Evolutionary conservation across 352 stramenopile species (phyloP), one percentile per base, ranked within the genome.

Genomic region (Phytophthora pini): DNA sequence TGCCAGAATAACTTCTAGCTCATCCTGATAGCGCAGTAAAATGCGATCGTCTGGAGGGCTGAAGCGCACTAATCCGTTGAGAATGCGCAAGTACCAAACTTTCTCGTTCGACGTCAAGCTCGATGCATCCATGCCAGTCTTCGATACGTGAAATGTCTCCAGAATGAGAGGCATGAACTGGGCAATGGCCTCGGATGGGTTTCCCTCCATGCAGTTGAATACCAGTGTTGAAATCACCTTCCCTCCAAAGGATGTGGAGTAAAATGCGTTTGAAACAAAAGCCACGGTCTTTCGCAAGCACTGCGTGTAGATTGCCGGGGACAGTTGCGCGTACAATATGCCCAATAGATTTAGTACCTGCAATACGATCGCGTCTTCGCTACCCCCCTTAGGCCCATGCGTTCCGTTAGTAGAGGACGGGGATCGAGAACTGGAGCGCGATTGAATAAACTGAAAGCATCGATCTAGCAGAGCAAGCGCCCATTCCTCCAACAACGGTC

Each of bases 401-500:
- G 26, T 27, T 65, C 52, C n/a, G 55, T 53, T 57, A 57, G 29
- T 56, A 61, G 65, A 69, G 9, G 51, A 58, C 4, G 70, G 68
- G 24, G 79, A 70, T 2, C 58, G 71, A 12, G 77, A 67, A 51
- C 70, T 77, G 7, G 82, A 74, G 40, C 82, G 77, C 6, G 82
- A 77, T 34, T 81, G 76, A 58, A 89, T 81, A 47, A 93, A 88
- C 38, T 81, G 75, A 32, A 93, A 74, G 39, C 83, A 88, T 1
- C 84, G 74, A 59, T 90, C 80, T 12, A 93, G 40, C 20, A 93
- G 47, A 13, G 77, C 66, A 7, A 93, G 53, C 22, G 81, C 64
- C 84, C 84, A 93, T 36, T 88, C 80, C 62, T 93, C 84, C 32
- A 92, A 52, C 17, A 88, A 74, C 3, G 70, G 59, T 5, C 84